Evolutionary conservation across 83 land plant genomes (phyloP).

Genomic region (Picea abies): DNA sequence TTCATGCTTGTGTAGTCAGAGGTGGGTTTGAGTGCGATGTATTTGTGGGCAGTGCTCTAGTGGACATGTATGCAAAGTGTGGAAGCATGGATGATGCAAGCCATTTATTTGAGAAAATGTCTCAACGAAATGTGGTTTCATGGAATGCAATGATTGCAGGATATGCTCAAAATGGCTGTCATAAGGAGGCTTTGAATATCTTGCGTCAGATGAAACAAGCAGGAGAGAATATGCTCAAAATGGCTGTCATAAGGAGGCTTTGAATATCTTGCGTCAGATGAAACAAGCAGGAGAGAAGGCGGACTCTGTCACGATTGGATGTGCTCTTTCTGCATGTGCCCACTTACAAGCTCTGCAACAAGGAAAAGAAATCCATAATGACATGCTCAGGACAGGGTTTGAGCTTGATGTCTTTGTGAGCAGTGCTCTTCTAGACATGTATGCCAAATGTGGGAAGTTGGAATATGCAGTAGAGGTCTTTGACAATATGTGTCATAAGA

Average conservation of each 20-base stretch:
- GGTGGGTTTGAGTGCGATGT: conserved; percentile 4
- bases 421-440: conserved; percentile 43
- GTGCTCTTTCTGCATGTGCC: conserved; percentile 17
- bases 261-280: conserved; percentile 21
- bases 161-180: conserved; percentile 48
- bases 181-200: conserved; percentile 28
- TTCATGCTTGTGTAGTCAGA: conserved; percentile 4
- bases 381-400: conserved; percentile 50
- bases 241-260: conserved; percentile 47
- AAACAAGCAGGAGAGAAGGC: too few species aligned
- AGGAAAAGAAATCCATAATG: conserved; percentile 63
- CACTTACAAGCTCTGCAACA: conserved; percentile 30
- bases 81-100: conserved; percentile 1
- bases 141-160: conserved; percentile 55
- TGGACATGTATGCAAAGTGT: conserved; percentile 17
- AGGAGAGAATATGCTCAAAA: conserved; percentile 25
- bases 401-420: conserved; percentile 37
- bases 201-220: conserved; percentile 16
- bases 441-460: conserved; percentile 40
- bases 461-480: conserved; percentile 50
- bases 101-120: background rate
- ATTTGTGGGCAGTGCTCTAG: conserved; percentile 8
- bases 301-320: too few species aligned
- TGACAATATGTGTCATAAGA: conserved; percentile 60
- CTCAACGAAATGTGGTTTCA: background rate